Base-by-base conservation (phyloP, 1,139 yeast genomes). In the Magnusiomyces fungicola region DNA sequence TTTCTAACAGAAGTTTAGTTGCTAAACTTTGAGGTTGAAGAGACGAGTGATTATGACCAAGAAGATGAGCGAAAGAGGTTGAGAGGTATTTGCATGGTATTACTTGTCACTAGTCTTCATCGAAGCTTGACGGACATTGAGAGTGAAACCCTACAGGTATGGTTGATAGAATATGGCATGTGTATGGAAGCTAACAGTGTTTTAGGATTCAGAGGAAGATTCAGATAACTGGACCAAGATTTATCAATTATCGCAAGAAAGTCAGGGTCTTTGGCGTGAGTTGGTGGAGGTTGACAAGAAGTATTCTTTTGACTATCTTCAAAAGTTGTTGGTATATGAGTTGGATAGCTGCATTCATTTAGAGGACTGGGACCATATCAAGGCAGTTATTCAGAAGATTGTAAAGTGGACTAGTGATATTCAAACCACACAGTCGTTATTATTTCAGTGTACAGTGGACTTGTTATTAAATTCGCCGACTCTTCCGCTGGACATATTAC, bases 301-400 rank as follows among this genome's bases (percentile, higher is more conserved):
- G 9, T 23, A 32, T n/a, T 30, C 37, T 14, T 3, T n/a, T 4
- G 50, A 49, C 2, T 49, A 41, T 29, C 27, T 45, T 22, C 50
- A 43, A 21, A 51, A 51, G 32, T 30, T 51, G 24, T 4, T 51
- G 21, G n/a, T 51, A 6, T 51, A 49, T 38, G 38, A 47, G 19
- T 27, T 51, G 37, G 54, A 51, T 12, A 51, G 54, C 30, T 41
- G 46, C n/a, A 19, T 51, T 6, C 38, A 47, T 27, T 39, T 51
- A 30, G 32, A 45, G 16, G 40, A 49, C 21, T 51, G 49, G 51
- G 39, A 34, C 18, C 19, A 21, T 16, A 38, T 51, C 14, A 51
- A 45, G 29, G 12, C 16, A 2, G 22, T 43, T 32, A 23, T 43
- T 32, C 24, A 25, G 33, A 43, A 43, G 39, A 24, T 43, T 19